Percentiles rank a stretch among this genome's conserved stretches.
phyloP scores from a whole-genome alignment of 2,329 filamentous ascomycete genomes.

The Teratosphaeria destructans region DNA sequence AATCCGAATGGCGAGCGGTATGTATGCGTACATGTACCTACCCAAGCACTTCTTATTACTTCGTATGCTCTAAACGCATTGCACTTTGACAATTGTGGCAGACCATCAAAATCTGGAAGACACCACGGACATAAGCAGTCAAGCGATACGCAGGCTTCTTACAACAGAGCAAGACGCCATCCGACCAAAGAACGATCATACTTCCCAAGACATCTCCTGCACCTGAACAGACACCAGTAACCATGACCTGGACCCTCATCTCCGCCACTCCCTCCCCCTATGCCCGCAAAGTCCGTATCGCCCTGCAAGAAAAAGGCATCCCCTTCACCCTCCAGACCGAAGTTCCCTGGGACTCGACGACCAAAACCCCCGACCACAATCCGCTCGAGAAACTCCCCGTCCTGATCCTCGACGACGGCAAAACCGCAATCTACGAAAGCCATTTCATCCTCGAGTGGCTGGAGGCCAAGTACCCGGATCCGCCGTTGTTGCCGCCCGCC shows the following conservation, averaged over 20 bases:
- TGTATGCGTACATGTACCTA: too few relatives aligned
- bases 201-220: neutral
- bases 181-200: too few relatives aligned
- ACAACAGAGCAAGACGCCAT: too few relatives aligned
- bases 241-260: neutral
- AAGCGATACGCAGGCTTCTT: too few relatives aligned
- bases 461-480: conserved; percentile 24
- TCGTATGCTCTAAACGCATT: too few relatives aligned
- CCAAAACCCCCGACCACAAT: conserved; percentile 29
- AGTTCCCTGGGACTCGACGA: conserved; percentile 33
- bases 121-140: too few relatives aligned
- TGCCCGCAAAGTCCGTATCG: conserved; percentile 33
- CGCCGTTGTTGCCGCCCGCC: conserved; percentile 15
- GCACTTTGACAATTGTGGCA: too few relatives aligned
- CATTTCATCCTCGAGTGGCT: conserved; percentile 30
- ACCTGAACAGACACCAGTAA: conserved; percentile 6
- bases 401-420: conserved; percentile 22
- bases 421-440: conserved; percentile 26
- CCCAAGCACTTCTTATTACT: too few relatives aligned
- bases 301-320: conserved; percentile 29
- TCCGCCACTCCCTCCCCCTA: conserved; percentile 26
- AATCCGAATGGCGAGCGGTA: neutral
- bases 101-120: too few relatives aligned
- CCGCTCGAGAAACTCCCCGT: conserved; percentile 32
- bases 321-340: conserved; percentile 33